Base-by-base conservation (phyloP, 257 asterid genomes). In the Scutellaria galericulata region DNA sequence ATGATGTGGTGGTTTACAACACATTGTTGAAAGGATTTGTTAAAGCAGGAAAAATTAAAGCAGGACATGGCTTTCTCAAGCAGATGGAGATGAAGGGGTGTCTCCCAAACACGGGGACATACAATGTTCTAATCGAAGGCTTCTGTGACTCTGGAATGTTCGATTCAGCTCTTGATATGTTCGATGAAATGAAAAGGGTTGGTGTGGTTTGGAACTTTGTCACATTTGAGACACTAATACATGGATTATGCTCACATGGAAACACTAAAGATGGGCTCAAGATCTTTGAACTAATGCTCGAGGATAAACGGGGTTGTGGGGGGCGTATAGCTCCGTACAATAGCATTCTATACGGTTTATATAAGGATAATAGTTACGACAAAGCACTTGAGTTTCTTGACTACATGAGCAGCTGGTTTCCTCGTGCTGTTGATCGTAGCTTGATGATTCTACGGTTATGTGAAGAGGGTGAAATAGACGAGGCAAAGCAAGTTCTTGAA, bases 61-160 rank as follows among this genome's bases (percentile, higher is more conserved):
- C 76, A 2, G 96, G 83, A 1, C 27, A 65, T 73, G 85, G 81
- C n/a, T 78, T 86, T 54, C 75, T 90, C 55, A 83, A 78, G 79
- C 87, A 92, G 75, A 95, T 95, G 99, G 98, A 92, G 84, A 78
- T 77, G 81, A 92, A 87, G 73, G 99, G 98, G 7, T 86, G 90
- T 70, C 64, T 95, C 15, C 98, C 99, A 1, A 90, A 83, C 80
- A 74, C 79, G 1, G 89, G 82, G 14, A 92, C 99, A 0, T 92
- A 92, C 74, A 92, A 88, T 66, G 67, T 84, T 53, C 70, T 95
- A 85, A 90, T 95, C 31, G 57, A 73, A 50, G 96, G 96, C 59
- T 87, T 86, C 54, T 92, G 98, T 54, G 86, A 86, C 42, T 76
- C 79, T 15, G 44, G 70, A 47, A 83, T 80, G 89, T 80, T 90